Base-by-base conservation (phyloP, 257 asterid genomes). In the Solanum sejunctum region DNA sequence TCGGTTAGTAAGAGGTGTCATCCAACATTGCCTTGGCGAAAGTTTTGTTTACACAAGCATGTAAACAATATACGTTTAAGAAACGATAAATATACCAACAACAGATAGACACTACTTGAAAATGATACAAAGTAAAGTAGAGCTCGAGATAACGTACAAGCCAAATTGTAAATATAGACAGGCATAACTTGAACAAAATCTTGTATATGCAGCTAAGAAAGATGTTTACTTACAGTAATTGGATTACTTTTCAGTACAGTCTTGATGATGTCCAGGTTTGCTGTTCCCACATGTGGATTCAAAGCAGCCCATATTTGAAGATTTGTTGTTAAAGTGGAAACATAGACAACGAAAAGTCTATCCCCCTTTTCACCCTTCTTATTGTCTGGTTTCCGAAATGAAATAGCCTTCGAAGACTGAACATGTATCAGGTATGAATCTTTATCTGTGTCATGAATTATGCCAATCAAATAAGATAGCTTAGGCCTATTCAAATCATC, bases 291-390 rank as follows among this genome's bases (percentile, higher is more conserved):
- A 6, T 83, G 80, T 0, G 89, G 58, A 56, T 88, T 87, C 89
- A 92, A 84, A 2, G 92, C 88, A 0, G 41, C 78, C 95, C 95
- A 91, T 82, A 91, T 92, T 36, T 94, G 91, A 23, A 43, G 47
- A 73, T 92, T 92, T 1, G 95, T 91, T 0, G 85, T 88, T 91
- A 91, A 82, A 80, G 88, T 92, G 5, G 93, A 87, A 75, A 92
- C 91, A 84, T 61, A 83, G 23, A 89, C 93, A 54, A 81, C 88
- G 83, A 86, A 91, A 36, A 89, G 88, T 23, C 26, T 77, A 12
- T 77, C 49, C 16, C 47, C 15, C 11, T 10, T n/a, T 47, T 55
- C 55, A 8, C 82, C 77, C 6, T 63, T 66, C 41, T 23, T 21
- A 18, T 55, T 23, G 5, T 57, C 28, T 28, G 28, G 2, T 28